Evolutionary conservation across 495 filamentous ascomycete genomes (phyloP).

Genomic region (Aspergillus heteromorphus): DNA sequence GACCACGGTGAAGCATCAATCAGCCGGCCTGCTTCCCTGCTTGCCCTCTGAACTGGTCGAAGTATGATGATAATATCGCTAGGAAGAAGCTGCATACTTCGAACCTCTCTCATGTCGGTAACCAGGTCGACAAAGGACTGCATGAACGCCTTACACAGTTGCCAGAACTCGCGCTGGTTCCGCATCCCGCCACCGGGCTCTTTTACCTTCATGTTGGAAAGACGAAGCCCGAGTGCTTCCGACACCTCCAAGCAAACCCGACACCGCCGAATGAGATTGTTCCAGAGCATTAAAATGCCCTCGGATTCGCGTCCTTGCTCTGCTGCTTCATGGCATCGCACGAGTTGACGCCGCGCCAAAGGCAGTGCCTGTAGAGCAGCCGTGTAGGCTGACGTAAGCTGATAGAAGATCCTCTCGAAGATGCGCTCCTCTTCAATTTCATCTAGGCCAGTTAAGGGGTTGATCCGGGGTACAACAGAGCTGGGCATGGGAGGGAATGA

Average conservation of each 20-base stretch:
- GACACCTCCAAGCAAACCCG: slow-evolving; percentile 59
- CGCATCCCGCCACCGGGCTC: slow-evolving; percentile 65
- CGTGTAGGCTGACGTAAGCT: slow-evolving; percentile 61
- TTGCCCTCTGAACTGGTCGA: slow-evolving; percentile 66
- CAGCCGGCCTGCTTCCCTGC: slow-evolving; percentile 67
- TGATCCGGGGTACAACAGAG: slow-evolving; percentile 34
- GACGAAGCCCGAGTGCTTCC: slow-evolving; percentile 59
- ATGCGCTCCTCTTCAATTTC: slow-evolving; percentile 70
- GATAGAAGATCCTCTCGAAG: slow-evolving; percentile 75
- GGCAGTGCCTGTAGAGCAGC: slow-evolving; percentile 63
- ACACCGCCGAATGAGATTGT: slow-evolving; percentile 60
- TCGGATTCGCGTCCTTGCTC: slow-evolving; percentile 42
- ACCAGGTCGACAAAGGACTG: slow-evolving; percentile 70
- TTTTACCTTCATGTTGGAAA: slow-evolving; percentile 77
- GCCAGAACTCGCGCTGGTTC: slow-evolving; percentile 77
- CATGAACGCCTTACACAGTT: slow-evolving; percentile 70
- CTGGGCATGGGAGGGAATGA: slow-evolving; percentile 61
- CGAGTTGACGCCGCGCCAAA: slow-evolving; percentile 57
- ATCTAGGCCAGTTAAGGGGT: slow-evolving; percentile 49
- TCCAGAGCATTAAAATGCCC: slow-evolving; percentile 60
- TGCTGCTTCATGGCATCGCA: slow-evolving; percentile 41
- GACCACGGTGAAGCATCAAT: slow-evolving; percentile 78
- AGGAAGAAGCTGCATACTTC: slow-evolving; percentile 58
- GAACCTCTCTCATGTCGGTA: slow-evolving; percentile 62
- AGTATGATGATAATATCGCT: slow-evolving; percentile 64